Conservation (phyloP, 2,329 filamentous ascomycete species). For the Teratosphaeria nubilosa region DNA sequence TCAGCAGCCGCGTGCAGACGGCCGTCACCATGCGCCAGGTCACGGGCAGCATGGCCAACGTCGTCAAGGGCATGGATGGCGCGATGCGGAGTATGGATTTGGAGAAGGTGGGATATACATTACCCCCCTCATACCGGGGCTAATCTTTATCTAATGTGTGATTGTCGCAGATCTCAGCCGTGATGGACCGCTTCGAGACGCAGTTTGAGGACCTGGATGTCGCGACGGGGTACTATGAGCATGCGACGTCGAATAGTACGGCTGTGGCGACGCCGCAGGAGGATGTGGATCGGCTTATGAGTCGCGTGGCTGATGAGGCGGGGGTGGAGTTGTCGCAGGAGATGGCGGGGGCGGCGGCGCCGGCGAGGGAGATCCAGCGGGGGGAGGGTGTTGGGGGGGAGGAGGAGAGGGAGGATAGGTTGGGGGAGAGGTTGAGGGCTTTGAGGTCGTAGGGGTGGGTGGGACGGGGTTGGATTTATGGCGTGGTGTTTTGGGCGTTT, state of each 20-base stretch:
- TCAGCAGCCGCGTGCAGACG: slow-evolving; percentile 50
- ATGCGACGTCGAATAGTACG: slow-evolving; percentile 71
- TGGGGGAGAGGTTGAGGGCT: slow-evolving; percentile 49
- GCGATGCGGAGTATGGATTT: slow-evolving; percentile 56
- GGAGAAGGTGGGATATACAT: slow-evolving; percentile 53
- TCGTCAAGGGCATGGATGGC: slow-evolving; percentile 51
- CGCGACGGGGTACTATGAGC: slow-evolving; percentile 64
- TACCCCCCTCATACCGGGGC: too few relatives aligned
- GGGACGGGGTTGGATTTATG: neutral
- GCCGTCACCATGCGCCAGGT: slow-evolving; percentile 54
- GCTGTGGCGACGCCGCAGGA: slow-evolving; percentile 66
- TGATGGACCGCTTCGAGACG: slow-evolving; percentile 57
- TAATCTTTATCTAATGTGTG: neutral
- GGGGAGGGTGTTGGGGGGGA: slow-evolving; percentile 31
- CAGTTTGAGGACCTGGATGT: slow-evolving; percentile 44
- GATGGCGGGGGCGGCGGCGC: slow-evolving; percentile 48
- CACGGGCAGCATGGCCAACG: slow-evolving; percentile 52
- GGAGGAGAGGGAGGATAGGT: slow-evolving; percentile 67
- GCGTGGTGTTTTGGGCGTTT: neutral
- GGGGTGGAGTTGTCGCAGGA: slow-evolving; percentile 73
- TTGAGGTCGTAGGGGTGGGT: slow-evolving; percentile 27
- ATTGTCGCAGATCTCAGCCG: slow-evolving; percentile 45
- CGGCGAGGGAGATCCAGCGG: slow-evolving; percentile 47
- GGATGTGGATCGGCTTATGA: slow-evolving; percentile 76
- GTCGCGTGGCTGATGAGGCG: slow-evolving; percentile 77